Conservation (phyloP, 1,284 basidiomycete species). For the Fomitopsis betulina region DNA sequence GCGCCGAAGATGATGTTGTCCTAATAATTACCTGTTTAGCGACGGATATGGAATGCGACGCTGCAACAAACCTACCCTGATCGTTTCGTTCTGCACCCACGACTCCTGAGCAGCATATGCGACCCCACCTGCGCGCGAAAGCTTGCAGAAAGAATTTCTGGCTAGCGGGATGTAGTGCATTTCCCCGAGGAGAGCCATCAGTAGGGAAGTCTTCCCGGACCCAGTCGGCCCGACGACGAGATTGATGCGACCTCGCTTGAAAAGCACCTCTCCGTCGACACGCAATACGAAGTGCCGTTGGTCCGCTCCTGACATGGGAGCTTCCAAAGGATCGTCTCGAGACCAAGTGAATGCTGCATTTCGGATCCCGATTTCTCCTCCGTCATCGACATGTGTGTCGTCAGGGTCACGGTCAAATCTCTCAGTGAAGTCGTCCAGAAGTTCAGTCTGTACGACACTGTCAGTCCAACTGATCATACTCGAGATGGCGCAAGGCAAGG, state of each 20-base stretch:
- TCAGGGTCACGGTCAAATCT: not conserved
- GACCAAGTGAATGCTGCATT: slow-evolving; percentile 37
- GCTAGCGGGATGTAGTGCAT: slow-evolving; percentile 52
- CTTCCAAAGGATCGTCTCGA: slow-evolving; percentile 13
- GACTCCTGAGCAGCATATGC: slow-evolving; percentile 73
- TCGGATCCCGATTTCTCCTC: slow-evolving; percentile 31
- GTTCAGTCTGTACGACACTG: slow-evolving; percentile 32
- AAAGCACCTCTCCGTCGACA: slow-evolving; percentile 47
- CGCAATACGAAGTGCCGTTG: slow-evolving; percentile 39
- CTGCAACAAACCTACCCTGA: slow-evolving; percentile 25
- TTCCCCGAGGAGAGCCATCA: slow-evolving; percentile 55
- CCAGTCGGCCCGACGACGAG: slow-evolving; percentile 60
- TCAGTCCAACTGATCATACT: not conserved
- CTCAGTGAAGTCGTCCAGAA: slow-evolving; percentile 39
- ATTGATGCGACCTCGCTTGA: slow-evolving; percentile 53
- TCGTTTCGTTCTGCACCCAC: slow-evolving; percentile 59
- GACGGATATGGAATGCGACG: not conserved
- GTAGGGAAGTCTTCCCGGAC: slow-evolving; percentile 44
- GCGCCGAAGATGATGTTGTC: slow-evolving; percentile 41
- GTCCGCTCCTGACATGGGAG: slow-evolving; percentile 16
- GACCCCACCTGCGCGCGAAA: slow-evolving; percentile 59
- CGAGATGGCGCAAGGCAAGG: not conserved
- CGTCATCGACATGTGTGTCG: not conserved
- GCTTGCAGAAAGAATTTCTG: slow-evolving; percentile 53
- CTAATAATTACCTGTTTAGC: slow-evolving; percentile 11